Percentiles rank a stretch among this genome's conserved stretches.
These are phyloP conservation scores for Loxodes magnus DNA, from an alignment of 73 alveolate species.

Conservation along the genomic window DNA sequence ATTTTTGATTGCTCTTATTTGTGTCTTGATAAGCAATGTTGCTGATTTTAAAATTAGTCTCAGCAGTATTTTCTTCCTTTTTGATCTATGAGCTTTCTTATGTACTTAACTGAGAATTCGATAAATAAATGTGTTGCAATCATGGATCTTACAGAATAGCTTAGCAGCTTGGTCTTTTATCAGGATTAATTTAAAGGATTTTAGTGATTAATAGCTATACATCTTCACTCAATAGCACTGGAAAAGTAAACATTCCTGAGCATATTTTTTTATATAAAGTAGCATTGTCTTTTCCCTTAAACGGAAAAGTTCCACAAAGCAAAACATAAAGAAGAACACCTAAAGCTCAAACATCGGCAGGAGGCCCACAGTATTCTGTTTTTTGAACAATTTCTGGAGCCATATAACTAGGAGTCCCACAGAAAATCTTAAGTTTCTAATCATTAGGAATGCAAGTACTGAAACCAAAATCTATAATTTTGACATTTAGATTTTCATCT, in stretches of 20 bases:
- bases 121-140: too few relatives aligned
- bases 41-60: too few relatives aligned
- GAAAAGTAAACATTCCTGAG: neutral
- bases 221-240: neutral
- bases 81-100: too few relatives aligned
- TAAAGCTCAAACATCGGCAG: constrained; percentile 3
- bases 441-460: too few relatives aligned
- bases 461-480: too few relatives aligned
- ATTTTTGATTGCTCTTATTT: too few relatives aligned
- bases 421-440: too few relatives aligned
- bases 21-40: too few relatives aligned
- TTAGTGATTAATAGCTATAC: neutral
- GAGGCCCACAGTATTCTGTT: neutral
- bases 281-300: neutral
- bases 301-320: constrained; percentile 1
- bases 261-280: neutral
- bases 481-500: too few relatives aligned
- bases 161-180: neutral
- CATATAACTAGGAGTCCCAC: too few relatives aligned
- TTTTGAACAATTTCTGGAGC: neutral
- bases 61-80: too few relatives aligned
- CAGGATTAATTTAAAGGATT: neutral
- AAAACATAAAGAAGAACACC: neutral
- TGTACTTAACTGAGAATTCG: too few relatives aligned
- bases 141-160: neutral